A percentile compares a stretch with the other conserved stretches of the same genome.
These are phyloP conservation scores for Debaryomyces nepalensis DNA, from an alignment of 1,139 yeast genomes.

Conservation along the genomic window DNA sequence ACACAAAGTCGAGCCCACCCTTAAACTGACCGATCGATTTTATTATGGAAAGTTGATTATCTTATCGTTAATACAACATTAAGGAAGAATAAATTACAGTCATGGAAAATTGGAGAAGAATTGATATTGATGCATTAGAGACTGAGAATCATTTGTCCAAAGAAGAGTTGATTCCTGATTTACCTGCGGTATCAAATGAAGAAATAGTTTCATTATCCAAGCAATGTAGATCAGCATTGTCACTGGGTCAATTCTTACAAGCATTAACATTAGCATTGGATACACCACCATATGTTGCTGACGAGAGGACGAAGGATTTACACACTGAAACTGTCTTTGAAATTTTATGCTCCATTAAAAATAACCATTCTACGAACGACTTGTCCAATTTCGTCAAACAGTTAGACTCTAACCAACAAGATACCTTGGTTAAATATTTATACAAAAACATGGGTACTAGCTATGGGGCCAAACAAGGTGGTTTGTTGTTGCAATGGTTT, in stretches of 20 bases:
- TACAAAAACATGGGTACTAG: slow-evolving; percentile 83
- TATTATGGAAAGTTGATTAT: slow-evolving; percentile 1
- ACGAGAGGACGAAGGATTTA: slow-evolving; percentile 55
- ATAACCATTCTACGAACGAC: slow-evolving; percentile 57
- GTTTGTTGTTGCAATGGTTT: slow-evolving; percentile 85
- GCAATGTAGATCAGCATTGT: slow-evolving; percentile 63
- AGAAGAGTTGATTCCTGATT: slow-evolving; percentile 64
- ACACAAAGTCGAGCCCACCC: slow-evolving; percentile 12
- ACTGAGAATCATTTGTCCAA: slow-evolving; percentile 72
- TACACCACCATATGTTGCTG: slow-evolving; percentile 84
- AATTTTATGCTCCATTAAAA: slow-evolving; percentile 73
- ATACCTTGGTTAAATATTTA: slow-evolving; percentile 78
- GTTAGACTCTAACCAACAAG: slow-evolving; percentile 69
- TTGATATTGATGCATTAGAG: slow-evolving; percentile 89
- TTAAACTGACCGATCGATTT: slow-evolving; percentile 6
- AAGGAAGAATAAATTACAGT: slow-evolving; percentile 11
- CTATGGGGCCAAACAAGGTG: slow-evolving; percentile 86
- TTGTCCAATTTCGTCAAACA: slow-evolving; percentile 62
- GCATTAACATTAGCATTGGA: slow-evolving; percentile 69
- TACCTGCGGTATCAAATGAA: slow-evolving; percentile 42
- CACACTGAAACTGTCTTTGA: slow-evolving; percentile 67
- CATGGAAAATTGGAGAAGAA: slow-evolving; percentile 70
- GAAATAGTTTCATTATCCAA: slow-evolving; percentile 61
- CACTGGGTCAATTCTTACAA: slow-evolving; percentile 72
- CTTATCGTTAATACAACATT: slow-evolving; percentile 9